A percentile compares a stretch with the other conserved stretches of the same genome.
Conservation (phyloP, 1,284 basidiomycete genomes). For the Athelia sp. region DNA sequence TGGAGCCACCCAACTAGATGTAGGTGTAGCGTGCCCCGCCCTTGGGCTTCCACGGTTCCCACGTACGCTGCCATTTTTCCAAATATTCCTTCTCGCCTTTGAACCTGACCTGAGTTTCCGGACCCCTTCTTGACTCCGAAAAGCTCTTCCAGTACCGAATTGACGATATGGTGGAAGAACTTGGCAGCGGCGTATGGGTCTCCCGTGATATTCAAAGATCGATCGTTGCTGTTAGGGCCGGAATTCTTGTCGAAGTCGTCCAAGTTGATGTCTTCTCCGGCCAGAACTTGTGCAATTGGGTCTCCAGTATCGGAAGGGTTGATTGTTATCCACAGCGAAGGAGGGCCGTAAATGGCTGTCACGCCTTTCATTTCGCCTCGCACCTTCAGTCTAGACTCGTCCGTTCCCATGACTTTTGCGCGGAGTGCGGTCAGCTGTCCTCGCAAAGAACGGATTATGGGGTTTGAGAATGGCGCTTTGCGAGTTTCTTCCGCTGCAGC, state of each 20-base stretch:
- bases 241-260: constrained; percentile 21
- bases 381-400: constrained; percentile 7
- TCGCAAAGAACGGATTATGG: neutral
- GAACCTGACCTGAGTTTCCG: neutral
- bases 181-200: constrained; percentile 33
- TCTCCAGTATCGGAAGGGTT: constrained; percentile 25
- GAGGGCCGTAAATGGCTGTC: constrained; percentile 8
- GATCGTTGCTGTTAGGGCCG: constrained; percentile 20
- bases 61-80: constrained; percentile 12
- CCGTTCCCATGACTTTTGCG: constrained; percentile 11
- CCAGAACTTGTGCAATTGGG: constrained; percentile 32
- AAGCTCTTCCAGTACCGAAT: constrained; percentile 22
- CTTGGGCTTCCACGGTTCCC: constrained; percentile 19
- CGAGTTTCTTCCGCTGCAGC: neutral
- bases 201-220: constrained; percentile 24
- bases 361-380: constrained; percentile 10
- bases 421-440: neutral
- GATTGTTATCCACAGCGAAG: constrained; percentile 22
- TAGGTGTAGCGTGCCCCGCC: constrained; percentile 13
- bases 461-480: neutral
- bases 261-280: constrained; percentile 32
- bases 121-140: constrained; percentile 24
- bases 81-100: constrained; percentile 10
- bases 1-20: constrained; percentile 15
- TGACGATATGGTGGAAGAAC: constrained; percentile 35